Conservation (phyloP, 768 basidiomycete species). For the Rhodotorula babjevae region DNA sequence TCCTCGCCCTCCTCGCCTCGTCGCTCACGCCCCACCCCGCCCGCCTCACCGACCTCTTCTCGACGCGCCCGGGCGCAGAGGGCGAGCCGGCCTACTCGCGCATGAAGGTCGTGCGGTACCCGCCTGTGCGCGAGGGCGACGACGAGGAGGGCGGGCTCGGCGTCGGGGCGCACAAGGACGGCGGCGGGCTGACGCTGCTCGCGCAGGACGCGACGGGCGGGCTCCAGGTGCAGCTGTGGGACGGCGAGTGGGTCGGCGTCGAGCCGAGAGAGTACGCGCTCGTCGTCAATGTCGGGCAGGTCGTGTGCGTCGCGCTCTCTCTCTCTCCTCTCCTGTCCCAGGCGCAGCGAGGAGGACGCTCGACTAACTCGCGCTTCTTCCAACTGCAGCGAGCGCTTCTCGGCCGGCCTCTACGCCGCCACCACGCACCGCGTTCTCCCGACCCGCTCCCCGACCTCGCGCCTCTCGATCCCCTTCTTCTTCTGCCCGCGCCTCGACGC, state of each 20-base stretch:
- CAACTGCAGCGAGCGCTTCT: constrained; percentile 21
- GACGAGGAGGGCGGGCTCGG: constrained; percentile 3
- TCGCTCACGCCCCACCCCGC: constrained; percentile 9
- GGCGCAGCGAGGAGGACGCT: too few relatives aligned
- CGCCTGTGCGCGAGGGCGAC: neutral
- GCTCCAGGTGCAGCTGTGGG: constrained; percentile 22
- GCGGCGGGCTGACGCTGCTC: constrained; percentile 22
- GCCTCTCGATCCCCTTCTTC: constrained; percentile 36
- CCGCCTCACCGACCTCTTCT: constrained; percentile 2
- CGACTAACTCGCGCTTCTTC: too few relatives aligned
- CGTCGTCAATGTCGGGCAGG: constrained; percentile 33
- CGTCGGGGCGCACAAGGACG: constrained; percentile 23
- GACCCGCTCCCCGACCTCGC: neutral
- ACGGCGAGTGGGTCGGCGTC: constrained; percentile 16
- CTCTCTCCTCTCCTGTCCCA: neutral
- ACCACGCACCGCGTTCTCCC: constrained; percentile 33
- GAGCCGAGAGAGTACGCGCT: constrained; percentile 10
- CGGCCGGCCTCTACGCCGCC: constrained; percentile 13
- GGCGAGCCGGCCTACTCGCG: constrained; percentile 12
- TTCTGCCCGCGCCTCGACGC: constrained; percentile 17
- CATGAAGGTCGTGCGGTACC: constrained; percentile 28
- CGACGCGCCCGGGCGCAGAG: neutral
- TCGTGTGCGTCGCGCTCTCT: neutral
- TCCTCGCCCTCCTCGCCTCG: constrained; percentile 12
- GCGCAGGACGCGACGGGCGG: constrained; percentile 31